These are phyloP conservation scores for Colletotrichum salicis DNA, from an alignment of 2,329 filamentous ascomycete genomes.

Conservation along the genomic window DNA sequence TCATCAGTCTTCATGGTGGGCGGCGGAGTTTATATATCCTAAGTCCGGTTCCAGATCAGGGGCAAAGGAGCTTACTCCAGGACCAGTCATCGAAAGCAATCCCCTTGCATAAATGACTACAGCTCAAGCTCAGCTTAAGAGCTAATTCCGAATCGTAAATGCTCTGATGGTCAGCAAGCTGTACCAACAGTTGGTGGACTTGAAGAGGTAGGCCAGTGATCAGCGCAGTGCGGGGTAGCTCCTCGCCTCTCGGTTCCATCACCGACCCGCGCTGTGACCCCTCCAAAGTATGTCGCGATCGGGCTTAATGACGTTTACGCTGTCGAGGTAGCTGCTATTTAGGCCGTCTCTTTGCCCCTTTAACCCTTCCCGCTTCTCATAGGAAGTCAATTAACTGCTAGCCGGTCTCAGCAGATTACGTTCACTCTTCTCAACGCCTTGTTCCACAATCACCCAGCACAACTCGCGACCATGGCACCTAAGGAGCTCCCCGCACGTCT, in stretches of 20 bases:
- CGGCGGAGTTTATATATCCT: neutral
- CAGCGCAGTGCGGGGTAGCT: slow-evolving; percentile 27
- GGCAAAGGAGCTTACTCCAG: too few relatives aligned
- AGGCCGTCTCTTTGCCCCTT: neutral
- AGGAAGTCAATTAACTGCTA: too few relatives aligned
- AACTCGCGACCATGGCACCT: slow-evolving; percentile 18
- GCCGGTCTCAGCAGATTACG: neutral
- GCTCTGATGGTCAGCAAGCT: slow-evolving; percentile 2
- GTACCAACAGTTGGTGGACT: neutral
- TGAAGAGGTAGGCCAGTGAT: neutral
- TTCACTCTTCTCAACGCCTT: neutral
- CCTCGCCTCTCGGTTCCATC: neutral
- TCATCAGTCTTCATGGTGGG: neutral
- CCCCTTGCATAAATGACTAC: neutral
- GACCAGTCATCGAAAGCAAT: neutral
- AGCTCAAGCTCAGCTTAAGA: neutral
- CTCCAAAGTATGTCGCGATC: slow-evolving; percentile 19
- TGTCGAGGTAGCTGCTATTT: neutral
- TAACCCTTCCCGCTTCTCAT: fast-evolving
- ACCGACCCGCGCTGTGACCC: slow-evolving; percentile 26
- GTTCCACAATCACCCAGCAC: neutral
- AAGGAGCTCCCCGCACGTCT: slow-evolving; percentile 33
- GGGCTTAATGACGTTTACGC: slow-evolving; percentile 24
- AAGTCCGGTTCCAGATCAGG: neutral
- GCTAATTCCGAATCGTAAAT: neutral